Conservation (phyloP, 148 eudicot species). For the Suaeda aralocaspica region DNA sequence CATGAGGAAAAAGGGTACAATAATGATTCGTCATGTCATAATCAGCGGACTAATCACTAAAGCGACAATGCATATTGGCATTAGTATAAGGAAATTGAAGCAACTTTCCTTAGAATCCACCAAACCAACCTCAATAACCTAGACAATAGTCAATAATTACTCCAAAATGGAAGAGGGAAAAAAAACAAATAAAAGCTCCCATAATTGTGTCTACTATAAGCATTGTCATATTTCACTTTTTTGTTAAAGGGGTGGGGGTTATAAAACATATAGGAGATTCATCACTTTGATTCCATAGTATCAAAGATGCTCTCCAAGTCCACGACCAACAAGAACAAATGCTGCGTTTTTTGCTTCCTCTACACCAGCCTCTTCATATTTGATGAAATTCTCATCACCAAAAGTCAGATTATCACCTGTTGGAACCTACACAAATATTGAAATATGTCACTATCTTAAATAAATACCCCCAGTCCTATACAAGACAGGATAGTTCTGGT, state of each 20-base stretch:
- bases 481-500: slow-evolving; percentile 34
- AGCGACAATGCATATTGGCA: not conserved
- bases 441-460: not conserved
- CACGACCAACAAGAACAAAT: slow-evolving; percentile 98
- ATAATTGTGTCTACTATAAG: not conserved
- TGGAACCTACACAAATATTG: slow-evolving; percentile 60
- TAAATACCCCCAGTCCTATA: not conserved
- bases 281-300: slow-evolving; percentile 93
- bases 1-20: no score
- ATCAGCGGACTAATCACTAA: not conserved
- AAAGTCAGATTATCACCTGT: slow-evolving; percentile 76
- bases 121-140: not conserved
- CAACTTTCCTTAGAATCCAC: not conserved
- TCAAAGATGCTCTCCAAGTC: slow-evolving; percentile 97
- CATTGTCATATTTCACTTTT: not conserved
- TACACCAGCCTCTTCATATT: slow-evolving; percentile 76
- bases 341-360: slow-evolving; percentile 83
- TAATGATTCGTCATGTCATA: no score
- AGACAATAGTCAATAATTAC: not conserved
- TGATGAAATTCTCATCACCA: slow-evolving; percentile 72
- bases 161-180: not conserved
- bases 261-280: slow-evolving; percentile 4
- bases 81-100: not conserved
- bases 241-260: not conserved
- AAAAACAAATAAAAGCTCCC: no score